These are phyloP conservation scores for Kwoniella botswanensis DNA, from an alignment of 768 basidiomycete genomes.

Conservation along the genomic window DNA sequence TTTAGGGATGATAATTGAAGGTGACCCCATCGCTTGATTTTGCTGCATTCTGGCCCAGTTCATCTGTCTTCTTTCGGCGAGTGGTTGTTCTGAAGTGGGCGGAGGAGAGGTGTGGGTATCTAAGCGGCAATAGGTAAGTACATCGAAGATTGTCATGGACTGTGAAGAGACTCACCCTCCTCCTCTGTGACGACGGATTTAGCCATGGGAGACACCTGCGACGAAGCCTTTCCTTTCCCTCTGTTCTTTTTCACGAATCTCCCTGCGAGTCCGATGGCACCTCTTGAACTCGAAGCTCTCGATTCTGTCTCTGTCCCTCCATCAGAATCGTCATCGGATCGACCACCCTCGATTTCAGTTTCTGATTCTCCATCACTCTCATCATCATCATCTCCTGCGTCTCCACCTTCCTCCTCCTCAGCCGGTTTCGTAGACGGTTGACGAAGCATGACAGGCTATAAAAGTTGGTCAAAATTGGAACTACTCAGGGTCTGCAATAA, in stretches of 20 bases:
- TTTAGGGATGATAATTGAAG: conserved; percentile 22
- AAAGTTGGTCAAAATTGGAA: not conserved
- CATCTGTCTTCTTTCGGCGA: conserved; percentile 31
- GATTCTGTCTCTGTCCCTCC: conserved; percentile 43
- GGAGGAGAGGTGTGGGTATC: conserved; percentile 9
- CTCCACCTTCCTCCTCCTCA: conserved; percentile 37
- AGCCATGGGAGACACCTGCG: conserved; percentile 33
- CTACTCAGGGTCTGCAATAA: not conserved
- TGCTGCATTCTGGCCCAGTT: conserved; percentile 26
- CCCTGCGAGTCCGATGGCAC: conserved; percentile 24
- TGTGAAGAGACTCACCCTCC: conserved; percentile 30
- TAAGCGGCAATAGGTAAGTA: not conserved
- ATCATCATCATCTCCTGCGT: conserved; percentile 46
- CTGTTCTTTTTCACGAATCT: conserved; percentile 31
- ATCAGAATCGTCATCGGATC: conserved; percentile 44
- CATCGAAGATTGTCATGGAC: not conserved
- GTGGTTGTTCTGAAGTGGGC: conserved; percentile 3
- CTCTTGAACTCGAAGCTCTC: conserved; percentile 30
- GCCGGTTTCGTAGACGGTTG: conserved; percentile 47
- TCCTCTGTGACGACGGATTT: conserved; percentile 42
- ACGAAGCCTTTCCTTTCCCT: conserved; percentile 25
- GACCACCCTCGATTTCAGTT: conserved; percentile 32
- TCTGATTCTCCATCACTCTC: conserved; percentile 39
- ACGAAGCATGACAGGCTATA: conserved; percentile 57
- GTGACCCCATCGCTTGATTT: conserved; percentile 18